Percentiles rank a stretch among this genome's conserved stretches.
Evolutionary conservation across 108 stramenopile species (phyloP).

Genomic region (Mayamaea pseudoterrestris): DNA sequence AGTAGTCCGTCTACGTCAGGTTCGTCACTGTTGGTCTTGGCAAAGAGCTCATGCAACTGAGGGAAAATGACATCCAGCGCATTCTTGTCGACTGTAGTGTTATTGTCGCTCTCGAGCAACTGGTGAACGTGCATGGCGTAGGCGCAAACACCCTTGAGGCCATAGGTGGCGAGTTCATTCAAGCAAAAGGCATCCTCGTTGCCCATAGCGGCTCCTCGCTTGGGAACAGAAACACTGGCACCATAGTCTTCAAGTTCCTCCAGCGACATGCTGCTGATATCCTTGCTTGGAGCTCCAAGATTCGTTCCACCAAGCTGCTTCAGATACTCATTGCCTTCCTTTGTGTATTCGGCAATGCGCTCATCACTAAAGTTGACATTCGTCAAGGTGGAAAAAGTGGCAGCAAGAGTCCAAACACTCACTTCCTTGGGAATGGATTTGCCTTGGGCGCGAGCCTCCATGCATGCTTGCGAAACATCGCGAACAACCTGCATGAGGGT

Average conservation of each 20-base stretch:
- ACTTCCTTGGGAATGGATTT: constrained; percentile 28
- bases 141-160: constrained; percentile 53
- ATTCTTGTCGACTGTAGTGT: constrained; percentile 14
- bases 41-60: constrained; percentile 48
- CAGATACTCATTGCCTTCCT: constrained; percentile 31
- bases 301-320: constrained; percentile 26
- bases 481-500: constrained; percentile 43
- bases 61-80: constrained; percentile 42
- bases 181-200: constrained; percentile 57
- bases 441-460: constrained; percentile 40
- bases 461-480: constrained; percentile 33
- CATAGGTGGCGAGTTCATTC: constrained; percentile 62
- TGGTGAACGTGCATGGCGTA: constrained; percentile 64
- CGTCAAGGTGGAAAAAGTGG: constrained; percentile 62
- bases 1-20: constrained; percentile 57
- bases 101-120: constrained; percentile 21
- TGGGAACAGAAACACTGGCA: constrained; percentile 28
- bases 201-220: constrained; percentile 31
- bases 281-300: constrained; percentile 19
- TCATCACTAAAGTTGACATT: constrained; percentile 75
- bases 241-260: constrained; percentile 46
- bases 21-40: constrained; percentile 41
- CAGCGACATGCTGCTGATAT: constrained; percentile 17
- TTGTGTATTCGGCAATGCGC: constrained; percentile 51
- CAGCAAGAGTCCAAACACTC: constrained; percentile 53